phyloP scores from a whole-genome alignment of 441 rosid species.

The Syzygium malaccense region DNA sequence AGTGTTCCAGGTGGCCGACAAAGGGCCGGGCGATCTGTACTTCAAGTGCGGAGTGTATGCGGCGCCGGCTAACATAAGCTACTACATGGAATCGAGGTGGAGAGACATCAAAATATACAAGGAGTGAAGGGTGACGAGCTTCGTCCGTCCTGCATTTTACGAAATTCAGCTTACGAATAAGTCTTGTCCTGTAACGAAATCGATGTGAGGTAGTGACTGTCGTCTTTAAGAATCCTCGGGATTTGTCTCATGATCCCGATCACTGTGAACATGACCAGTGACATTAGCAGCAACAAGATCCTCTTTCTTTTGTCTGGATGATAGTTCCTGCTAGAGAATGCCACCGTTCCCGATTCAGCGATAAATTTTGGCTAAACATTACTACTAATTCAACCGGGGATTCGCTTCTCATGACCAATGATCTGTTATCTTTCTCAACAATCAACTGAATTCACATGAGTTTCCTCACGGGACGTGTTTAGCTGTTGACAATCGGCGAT shows the following conservation, averaged over 20 bases:
- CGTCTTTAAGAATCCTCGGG: background rate
- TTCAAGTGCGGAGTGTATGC: constrained; percentile 25
- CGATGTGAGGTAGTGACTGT: background rate
- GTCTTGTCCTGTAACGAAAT: background rate
- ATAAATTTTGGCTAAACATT: background rate
- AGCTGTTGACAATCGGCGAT: background rate
- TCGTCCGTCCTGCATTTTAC: background rate
- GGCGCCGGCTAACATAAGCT: constrained; percentile 19
- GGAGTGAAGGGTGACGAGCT: background rate
- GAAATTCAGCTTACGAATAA: background rate
- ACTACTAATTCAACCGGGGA: background rate
- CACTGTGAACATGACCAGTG: background rate
- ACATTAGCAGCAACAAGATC: background rate
- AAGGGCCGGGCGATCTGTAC: constrained; percentile 10
- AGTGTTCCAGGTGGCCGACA: background rate
- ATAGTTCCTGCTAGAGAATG: background rate
- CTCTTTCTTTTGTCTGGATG: background rate
- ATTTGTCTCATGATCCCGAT: background rate
- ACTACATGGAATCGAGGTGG: constrained; percentile 37
- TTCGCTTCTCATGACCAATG: background rate
- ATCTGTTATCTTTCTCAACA: background rate
- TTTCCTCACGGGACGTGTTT: background rate
- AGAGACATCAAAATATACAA: constrained; percentile 23
- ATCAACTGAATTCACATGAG: background rate
- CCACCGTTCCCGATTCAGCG: background rate